Conservation (phyloP, 768 basidiomycete genomes). For the Tylopilus balloui region DNA sequence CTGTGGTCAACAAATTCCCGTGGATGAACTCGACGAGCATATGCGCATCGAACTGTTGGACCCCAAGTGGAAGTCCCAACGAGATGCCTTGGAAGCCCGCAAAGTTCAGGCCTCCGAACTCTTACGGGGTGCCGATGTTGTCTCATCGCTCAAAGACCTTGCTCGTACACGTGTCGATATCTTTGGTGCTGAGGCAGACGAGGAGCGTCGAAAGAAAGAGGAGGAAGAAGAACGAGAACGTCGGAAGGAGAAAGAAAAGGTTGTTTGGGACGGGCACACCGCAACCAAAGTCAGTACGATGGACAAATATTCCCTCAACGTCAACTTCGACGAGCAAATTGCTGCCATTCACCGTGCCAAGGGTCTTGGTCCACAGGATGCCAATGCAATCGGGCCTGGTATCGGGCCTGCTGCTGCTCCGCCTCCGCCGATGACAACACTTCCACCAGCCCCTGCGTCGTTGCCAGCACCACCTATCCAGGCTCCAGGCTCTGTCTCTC, state of each 20-base stretch:
- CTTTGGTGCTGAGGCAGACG: constrained; percentile 91
- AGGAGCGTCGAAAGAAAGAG: constrained; percentile 80
- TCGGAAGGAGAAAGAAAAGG: constrained; percentile 87
- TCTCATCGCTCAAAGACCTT: constrained; percentile 87
- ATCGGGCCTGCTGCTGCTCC: constrained; percentile 80
- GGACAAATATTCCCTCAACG: constrained; percentile 89
- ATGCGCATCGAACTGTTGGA: constrained; percentile 98
- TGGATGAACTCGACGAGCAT: constrained; percentile 94
- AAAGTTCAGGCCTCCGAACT: constrained; percentile 86
- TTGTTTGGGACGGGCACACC: constrained; percentile 98
- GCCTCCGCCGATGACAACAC: constrained; percentile 52
- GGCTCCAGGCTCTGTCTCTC: constrained; percentile 35
- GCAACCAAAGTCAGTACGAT: constrained; percentile 88
- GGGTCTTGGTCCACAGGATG: constrained; percentile 80
- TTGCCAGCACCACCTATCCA: constrained; percentile 66
- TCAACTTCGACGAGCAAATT: constrained; percentile 97
- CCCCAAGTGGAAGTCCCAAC: constrained; percentile 97
- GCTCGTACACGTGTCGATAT: constrained; percentile 96
- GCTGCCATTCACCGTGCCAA: constrained; percentile 92
- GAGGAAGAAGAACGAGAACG: constrained; percentile 81
- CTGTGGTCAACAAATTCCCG: constrained; percentile 94
- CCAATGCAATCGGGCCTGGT: constrained; percentile 79
- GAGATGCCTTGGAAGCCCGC: constrained; percentile 82
- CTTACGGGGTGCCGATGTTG: constrained; percentile 89
- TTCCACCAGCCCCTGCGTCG: constrained; percentile 67